Percentiles rank a stretch among this genome's conserved stretches.
Conservation (phyloP, 2,329 filamentous ascomycete species). For the Knoxdaviesia proteae region DNA sequence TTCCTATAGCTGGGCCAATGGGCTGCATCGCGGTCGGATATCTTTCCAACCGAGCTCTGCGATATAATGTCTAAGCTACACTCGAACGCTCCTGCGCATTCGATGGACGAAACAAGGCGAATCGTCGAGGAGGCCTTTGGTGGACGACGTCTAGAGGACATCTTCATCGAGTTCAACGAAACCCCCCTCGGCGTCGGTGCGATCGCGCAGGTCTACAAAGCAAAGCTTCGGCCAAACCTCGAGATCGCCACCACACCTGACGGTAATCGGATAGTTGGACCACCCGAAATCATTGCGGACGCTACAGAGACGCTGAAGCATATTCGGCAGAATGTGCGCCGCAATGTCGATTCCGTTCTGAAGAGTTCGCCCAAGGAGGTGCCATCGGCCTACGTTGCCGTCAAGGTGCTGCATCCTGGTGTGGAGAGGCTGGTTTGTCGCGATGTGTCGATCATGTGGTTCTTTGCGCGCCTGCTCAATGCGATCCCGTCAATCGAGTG, state of each 20-base stretch:
- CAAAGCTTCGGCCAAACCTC: slow-evolving; percentile 66
- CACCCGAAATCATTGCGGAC: slow-evolving; percentile 12
- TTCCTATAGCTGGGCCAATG: slow-evolving; percentile 69
- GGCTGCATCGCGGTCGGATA: slow-evolving; percentile 89
- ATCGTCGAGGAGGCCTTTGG: slow-evolving; percentile 70
- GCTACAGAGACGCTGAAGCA: slow-evolving; percentile 16
- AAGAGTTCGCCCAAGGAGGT: slow-evolving; percentile 73
- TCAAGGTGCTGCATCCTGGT: slow-evolving; percentile 86
- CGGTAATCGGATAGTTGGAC: too few relatives aligned
- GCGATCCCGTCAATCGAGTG: slow-evolving; percentile 86
- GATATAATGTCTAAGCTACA: slow-evolving; percentile 84
- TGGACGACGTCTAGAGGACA: slow-evolving; percentile 62
- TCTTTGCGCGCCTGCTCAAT: slow-evolving; percentile 74
- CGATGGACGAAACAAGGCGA: slow-evolving; percentile 54
- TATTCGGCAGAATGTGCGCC: slow-evolving; percentile 48
- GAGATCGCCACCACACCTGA: slow-evolving; percentile 8
- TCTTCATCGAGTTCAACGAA: slow-evolving; percentile 91
- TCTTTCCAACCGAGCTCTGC: slow-evolving; percentile 87
- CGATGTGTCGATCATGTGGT: slow-evolving; percentile 81
- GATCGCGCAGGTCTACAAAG: slow-evolving; percentile 94
- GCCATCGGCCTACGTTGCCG: slow-evolving; percentile 78
- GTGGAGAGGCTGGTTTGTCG: slow-evolving; percentile 81
- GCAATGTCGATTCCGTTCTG: slow-evolving; percentile 66
- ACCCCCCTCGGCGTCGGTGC: slow-evolving; percentile 79
- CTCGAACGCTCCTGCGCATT: slow-evolving; percentile 84